Conservation (phyloP, 2,329 filamentous ascomycete species). For the Metarhizium rileyi region DNA sequence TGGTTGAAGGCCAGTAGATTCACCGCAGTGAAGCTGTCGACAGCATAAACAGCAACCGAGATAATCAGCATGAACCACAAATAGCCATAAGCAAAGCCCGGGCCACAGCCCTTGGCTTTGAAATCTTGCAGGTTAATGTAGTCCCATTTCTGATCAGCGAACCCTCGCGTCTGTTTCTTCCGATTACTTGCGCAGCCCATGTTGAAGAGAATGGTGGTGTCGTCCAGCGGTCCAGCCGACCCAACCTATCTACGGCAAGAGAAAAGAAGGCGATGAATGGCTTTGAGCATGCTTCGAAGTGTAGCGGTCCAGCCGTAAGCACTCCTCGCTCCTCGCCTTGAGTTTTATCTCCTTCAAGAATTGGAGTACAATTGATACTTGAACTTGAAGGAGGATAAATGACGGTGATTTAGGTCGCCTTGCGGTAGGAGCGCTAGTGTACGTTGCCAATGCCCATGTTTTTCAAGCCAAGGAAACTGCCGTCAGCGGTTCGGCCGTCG, state of each 20-base stretch:
- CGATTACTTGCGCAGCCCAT: conserved; percentile 60
- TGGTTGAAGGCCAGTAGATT: conserved; percentile 82
- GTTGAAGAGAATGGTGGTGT: conserved; percentile 16
- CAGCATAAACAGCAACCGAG: conserved; percentile 74
- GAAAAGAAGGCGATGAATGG: neutral
- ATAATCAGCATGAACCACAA: conserved; percentile 72
- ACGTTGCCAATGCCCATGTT: neutral
- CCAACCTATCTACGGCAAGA: neutral
- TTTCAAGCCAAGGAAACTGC: neutral
- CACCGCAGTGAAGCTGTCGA: conserved; percentile 89
- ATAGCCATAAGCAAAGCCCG: conserved; percentile 72
- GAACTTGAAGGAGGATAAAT: neutral
- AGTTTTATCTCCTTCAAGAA: neutral
- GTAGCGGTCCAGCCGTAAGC: conserved; percentile 31
- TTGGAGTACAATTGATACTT: neutral
- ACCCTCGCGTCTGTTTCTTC: conserved; percentile 53
- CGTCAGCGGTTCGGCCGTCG: neutral
- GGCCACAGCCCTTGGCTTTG: conserved; percentile 68
- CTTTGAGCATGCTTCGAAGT: conserved; percentile 2
- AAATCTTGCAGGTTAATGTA: conserved; percentile 76
- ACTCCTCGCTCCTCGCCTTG: conserved; percentile 37
- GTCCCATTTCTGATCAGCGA: conserved; percentile 87
- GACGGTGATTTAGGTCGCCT: neutral
- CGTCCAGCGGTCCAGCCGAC: neutral
- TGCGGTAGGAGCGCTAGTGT: neutral